These are phyloP conservation scores for Boletellus sp. DNA, from an alignment of 1,284 basidiomycete species.

Conservation along the genomic window DNA sequence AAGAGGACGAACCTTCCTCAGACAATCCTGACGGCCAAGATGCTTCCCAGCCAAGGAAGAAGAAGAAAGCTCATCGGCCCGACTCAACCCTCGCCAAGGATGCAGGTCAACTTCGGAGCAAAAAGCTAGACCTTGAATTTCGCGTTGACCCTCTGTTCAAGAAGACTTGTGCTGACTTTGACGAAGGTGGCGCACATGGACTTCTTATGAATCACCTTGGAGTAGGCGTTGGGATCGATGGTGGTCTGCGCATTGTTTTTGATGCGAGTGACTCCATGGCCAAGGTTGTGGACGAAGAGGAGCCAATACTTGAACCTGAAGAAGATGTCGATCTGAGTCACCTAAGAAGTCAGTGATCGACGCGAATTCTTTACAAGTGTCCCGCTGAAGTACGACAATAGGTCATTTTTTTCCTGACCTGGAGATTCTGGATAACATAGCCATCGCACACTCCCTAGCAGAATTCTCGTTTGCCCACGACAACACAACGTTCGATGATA, in stretches of 20 bases:
- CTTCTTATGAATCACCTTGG: constrained; percentile 90
- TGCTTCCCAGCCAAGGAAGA: constrained; percentile 55
- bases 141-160: constrained; percentile 95
- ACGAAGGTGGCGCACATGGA: constrained; percentile 96
- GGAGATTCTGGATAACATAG: constrained; percentile 58
- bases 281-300: constrained; percentile 74
- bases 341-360: constrained; percentile 56
- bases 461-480: constrained; percentile 77
- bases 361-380: constrained; percentile 1
- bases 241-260: constrained; percentile 87
- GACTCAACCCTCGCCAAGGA: constrained; percentile 86
- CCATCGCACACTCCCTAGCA: constrained; percentile 77
- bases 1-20: constrained; percentile 57
- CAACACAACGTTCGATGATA: constrained; percentile 59
- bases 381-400: constrained; percentile 25
- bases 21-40: constrained; percentile 62
- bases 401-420: constrained; percentile 70
- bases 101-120: constrained; percentile 77
- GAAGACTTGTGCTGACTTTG: constrained; percentile 98
- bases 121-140: constrained; percentile 94
- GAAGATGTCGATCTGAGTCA: constrained; percentile 68
- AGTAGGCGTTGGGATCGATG: constrained; percentile 74
- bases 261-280: constrained; percentile 91
- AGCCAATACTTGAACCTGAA: constrained; percentile 58
- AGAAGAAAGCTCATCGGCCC: constrained; percentile 59